phyloP scores from a whole-genome alignment of 2,329 filamentous ascomycete species.

The Byssochlamys sp. region DNA sequence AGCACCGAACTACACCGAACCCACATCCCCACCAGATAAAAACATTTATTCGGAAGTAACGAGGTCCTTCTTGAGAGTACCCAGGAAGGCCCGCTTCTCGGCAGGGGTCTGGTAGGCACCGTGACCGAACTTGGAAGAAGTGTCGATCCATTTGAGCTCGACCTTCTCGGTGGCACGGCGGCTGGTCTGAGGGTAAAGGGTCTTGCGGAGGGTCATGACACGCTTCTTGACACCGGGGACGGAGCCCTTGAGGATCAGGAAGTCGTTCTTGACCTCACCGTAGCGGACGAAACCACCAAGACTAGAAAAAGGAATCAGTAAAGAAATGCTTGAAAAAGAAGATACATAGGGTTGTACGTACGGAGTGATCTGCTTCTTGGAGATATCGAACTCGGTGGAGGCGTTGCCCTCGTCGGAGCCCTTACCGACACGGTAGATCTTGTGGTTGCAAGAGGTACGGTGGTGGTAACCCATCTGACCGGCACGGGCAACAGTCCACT shows the following conservation, averaged over 20 bases:
- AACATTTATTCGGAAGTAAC: conserved; percentile 45
- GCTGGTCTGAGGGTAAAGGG: conserved; percentile 94
- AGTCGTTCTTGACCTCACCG: conserved; percentile 99
- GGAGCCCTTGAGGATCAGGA: conserved; percentile 93
- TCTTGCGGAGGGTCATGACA: conserved; percentile 96
- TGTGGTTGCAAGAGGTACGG: conserved; percentile 99
- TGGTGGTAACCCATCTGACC: conserved; percentile 99
- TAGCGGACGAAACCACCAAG: conserved; percentile 99
- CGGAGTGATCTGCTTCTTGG: conserved; percentile 99
- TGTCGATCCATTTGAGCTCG: conserved; percentile 99
- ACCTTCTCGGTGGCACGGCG: conserved; percentile 96
- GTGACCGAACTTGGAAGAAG: conserved; percentile 98
- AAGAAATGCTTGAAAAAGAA: background rate
- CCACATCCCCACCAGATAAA: conserved; percentile 22
- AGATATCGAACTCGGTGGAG: conserved; percentile 88
- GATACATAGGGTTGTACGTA: conserved; percentile 49
- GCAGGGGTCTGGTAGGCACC: conserved; percentile 97
- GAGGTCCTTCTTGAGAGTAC: conserved; percentile 98
- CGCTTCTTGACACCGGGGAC: conserved; percentile 98
- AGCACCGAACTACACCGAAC: conserved; percentile 29
- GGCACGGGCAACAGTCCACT: conserved; percentile 99
- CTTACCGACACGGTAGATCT: conserved; percentile 98
- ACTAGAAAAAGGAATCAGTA: conserved; percentile 49
- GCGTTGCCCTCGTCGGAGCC: conserved; percentile 82
- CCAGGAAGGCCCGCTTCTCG: conserved; percentile 96